These are phyloP conservation scores for Picochlorum sp. DNA, from an alignment of 139 green algal genomes.

Conservation along the genomic window DNA sequence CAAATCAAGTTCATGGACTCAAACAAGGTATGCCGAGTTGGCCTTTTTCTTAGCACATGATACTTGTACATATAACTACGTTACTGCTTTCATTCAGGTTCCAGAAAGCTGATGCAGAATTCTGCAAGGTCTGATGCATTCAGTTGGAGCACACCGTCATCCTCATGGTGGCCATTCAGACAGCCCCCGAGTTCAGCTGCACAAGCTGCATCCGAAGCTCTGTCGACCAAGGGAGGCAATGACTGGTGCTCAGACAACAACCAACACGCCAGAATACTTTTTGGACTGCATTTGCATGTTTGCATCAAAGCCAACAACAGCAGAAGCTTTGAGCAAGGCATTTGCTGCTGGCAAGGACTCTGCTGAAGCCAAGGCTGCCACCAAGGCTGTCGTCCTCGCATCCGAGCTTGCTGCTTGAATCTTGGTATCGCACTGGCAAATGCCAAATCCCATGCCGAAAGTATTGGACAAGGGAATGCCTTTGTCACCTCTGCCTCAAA, in stretches of 20 bases:
- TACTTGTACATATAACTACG: no score
- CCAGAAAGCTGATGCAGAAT: conserved; percentile 6
- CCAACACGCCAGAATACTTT: neutral
- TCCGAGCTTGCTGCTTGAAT: conserved; percentile 7
- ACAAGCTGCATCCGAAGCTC: conserved; percentile 4
- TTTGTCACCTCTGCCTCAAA: conserved; percentile 1
- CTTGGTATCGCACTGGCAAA: neutral
- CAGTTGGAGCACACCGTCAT: neutral
- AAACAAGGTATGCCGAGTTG: no score
- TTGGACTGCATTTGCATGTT: neutral
- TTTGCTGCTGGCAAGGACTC: neutral
- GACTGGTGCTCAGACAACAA: conserved; percentile 4
- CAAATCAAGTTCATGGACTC: no score
- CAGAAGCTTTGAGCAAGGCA: neutral
- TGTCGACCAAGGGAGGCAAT: neutral
- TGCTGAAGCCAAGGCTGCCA: neutral
- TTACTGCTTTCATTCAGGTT: no score
- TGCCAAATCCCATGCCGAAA: neutral
- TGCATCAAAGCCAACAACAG: neutral
- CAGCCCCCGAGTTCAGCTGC: neutral
- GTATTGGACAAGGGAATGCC: conserved; percentile 2
- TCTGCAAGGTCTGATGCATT: conserved; percentile 3
- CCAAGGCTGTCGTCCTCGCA: neutral
- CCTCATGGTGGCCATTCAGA: neutral
- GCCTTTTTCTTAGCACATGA: no score